Evolutionary conservation across 179 eudicot species (phyloP).

Genomic region (Gypsophila paniculata): DNA sequence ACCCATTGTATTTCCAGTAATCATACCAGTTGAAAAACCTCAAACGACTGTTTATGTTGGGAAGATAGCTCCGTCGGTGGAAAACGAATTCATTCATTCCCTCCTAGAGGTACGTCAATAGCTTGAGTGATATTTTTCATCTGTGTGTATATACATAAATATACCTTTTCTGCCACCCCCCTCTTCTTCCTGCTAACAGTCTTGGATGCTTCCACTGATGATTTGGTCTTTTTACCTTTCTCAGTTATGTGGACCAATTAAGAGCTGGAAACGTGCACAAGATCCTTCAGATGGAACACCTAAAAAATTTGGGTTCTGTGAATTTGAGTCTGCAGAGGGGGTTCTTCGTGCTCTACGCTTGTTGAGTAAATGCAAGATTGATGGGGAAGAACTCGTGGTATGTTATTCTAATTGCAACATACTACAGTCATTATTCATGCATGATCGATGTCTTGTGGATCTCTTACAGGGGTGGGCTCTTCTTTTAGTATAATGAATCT

Average conservation of each 20-base stretch:
- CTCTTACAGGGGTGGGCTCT: neutral
- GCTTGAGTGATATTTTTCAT: neutral
- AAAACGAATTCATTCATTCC: slow-evolving; percentile 78
- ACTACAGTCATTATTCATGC: neutral
- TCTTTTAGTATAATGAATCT: neutral
- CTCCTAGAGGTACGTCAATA: slow-evolving; percentile 60
- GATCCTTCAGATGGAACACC: slow-evolving; percentile 77
- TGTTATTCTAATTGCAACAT: slow-evolving; percentile 1
- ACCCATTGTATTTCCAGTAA: slow-evolving; percentile 49
- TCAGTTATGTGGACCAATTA: slow-evolving; percentile 93
- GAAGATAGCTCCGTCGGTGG: slow-evolving; percentile 78
- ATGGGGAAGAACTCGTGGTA: slow-evolving; percentile 92
- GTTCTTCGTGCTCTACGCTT: slow-evolving; percentile 87
- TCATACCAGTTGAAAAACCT: slow-evolving; percentile 64
- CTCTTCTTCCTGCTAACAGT: neutral
- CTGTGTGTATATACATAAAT: neutral
- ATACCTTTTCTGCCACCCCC: neutral
- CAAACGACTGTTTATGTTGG: slow-evolving; percentile 92
- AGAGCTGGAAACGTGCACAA: slow-evolving; percentile 94
- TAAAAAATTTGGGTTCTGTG: slow-evolving; percentile 82
- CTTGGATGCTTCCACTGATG: slow-evolving; percentile 12
- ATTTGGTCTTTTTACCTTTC: slow-evolving; percentile 18
- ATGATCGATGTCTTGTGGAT: neutral
- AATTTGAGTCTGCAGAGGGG: slow-evolving; percentile 92
- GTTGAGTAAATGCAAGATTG: slow-evolving; percentile 71